These are phyloP conservation scores for Mycena pura DNA, from an alignment of 768 basidiomycete genomes.

Conservation along the genomic window DNA sequence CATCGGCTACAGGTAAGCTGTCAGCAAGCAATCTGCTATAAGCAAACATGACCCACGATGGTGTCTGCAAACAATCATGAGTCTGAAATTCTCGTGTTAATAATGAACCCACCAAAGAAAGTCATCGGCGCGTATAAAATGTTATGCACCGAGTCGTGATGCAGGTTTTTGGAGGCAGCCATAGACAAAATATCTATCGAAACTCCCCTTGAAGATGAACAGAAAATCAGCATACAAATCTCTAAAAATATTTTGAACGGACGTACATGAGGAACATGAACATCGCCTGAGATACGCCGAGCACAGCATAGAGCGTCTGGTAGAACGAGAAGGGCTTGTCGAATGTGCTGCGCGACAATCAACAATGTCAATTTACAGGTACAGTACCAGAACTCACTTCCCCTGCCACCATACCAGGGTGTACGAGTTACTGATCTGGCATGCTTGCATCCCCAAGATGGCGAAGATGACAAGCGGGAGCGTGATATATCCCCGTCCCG, in stretches of 20 bases:
- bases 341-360: conserved; percentile 44
- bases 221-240: not conserved
- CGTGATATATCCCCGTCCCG: conserved; percentile 58
- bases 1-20: conserved; percentile 50
- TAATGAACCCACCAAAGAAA: conserved; percentile 66
- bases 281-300: conserved; percentile 61
- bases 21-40: conserved; percentile 39
- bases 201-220: conserved; percentile 46
- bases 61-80: conserved; percentile 12
- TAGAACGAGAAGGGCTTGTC: conserved; percentile 62
- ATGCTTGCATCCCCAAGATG: conserved; percentile 65
- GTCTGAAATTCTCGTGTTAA: not conserved
- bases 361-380: not conserved
- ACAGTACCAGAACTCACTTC: conserved; percentile 42
- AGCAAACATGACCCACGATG: not conserved
- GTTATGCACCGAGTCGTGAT: conserved; percentile 59
- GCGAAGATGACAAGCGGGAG: conserved; percentile 57
- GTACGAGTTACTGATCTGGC: conserved; percentile 67
- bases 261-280: conserved; percentile 66
- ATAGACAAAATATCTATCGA: conserved; percentile 63
- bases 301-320: conserved; percentile 65
- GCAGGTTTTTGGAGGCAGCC: conserved; percentile 67
- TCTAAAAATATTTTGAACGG: not conserved
- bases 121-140: conserved; percentile 77
- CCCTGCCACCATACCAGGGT: conserved; percentile 78